Evolutionary conservation across 345 rosid genomes (phyloP).

Genomic region (Boechera divaricarpa): DNA sequence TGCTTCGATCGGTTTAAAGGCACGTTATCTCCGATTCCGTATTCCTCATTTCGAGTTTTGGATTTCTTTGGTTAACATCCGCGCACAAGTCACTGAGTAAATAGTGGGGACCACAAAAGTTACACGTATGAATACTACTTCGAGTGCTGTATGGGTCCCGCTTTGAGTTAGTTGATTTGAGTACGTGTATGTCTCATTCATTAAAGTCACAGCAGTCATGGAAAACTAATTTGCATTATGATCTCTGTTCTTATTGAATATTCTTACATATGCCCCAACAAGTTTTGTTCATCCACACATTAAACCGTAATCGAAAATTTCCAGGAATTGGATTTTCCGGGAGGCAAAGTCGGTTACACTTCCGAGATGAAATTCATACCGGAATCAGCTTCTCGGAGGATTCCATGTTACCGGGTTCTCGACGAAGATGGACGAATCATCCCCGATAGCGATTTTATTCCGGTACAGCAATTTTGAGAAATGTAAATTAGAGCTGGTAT

Average conservation of each 20-base stretch:
- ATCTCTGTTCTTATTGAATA: background rate
- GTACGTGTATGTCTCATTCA: slow-evolving; percentile 16
- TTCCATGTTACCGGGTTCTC: slow-evolving; percentile 73
- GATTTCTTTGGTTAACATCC: background rate
- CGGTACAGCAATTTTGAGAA: slow-evolving; percentile 44
- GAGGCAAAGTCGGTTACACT: slow-evolving; percentile 68
- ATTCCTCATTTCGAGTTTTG: background rate
- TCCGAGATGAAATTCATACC: slow-evolving; percentile 59
- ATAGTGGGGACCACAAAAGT: background rate
- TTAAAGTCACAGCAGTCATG: background rate
- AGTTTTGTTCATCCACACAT: background rate
- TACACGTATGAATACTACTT: background rate
- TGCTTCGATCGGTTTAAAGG: background rate
- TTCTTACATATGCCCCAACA: background rate
- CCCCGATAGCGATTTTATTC: slow-evolving; percentile 32
- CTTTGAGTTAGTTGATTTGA: background rate
- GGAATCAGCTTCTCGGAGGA: slow-evolving; percentile 48
- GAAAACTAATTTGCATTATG: background rate
- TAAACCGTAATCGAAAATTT: background rate
- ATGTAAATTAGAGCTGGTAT: background rate
- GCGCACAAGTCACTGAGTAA: background rate
- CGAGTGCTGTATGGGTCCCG: slow-evolving; percentile 12
- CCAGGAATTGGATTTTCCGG: slow-evolving; percentile 76
- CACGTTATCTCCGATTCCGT: slow-evolving; percentile 12
- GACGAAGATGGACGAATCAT: slow-evolving; percentile 53